Conservation (phyloP, 768 basidiomycete genomes). For the Termitomyces sp. region DNA sequence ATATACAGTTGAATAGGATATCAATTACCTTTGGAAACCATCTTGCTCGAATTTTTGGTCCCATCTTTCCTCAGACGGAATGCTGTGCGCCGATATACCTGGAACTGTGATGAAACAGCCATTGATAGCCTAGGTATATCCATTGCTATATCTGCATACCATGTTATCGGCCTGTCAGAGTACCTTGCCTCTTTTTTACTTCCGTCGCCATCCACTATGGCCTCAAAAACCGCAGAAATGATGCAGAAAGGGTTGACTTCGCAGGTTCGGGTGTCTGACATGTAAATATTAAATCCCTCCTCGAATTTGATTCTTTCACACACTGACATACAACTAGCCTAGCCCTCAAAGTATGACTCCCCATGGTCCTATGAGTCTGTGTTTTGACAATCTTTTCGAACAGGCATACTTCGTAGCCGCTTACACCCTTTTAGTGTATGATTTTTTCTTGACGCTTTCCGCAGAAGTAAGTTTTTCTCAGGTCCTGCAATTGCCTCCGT, state of each 20-base stretch:
- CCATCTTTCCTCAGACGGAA: neutral
- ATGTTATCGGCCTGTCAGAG: no score
- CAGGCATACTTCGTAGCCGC: slow-evolving; percentile 9
- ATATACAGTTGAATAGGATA: no score
- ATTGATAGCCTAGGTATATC: neutral
- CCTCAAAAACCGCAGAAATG: no score
- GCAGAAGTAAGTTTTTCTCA: slow-evolving; percentile 6
- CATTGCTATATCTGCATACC: neutral
- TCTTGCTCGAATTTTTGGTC: neutral
- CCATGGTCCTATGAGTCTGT: neutral
- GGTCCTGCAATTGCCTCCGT: neutral
- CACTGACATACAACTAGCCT: neutral
- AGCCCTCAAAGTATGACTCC: neutral
- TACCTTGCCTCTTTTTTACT: neutral
- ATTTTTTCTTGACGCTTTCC: slow-evolving; percentile 12
- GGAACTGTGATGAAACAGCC: neutral
- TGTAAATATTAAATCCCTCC: neutral
- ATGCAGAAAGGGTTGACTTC: no score
- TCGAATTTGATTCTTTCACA: neutral
- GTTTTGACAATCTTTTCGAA: neutral
- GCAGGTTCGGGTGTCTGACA: neutral
- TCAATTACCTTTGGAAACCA: neutral
- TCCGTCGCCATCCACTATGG: neutral
- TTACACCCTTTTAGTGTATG: slow-evolving; percentile 12
- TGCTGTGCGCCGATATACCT: neutral